phyloP scores from a whole-genome alignment of 345 rosid species.

The Syzygium grande region DNA sequence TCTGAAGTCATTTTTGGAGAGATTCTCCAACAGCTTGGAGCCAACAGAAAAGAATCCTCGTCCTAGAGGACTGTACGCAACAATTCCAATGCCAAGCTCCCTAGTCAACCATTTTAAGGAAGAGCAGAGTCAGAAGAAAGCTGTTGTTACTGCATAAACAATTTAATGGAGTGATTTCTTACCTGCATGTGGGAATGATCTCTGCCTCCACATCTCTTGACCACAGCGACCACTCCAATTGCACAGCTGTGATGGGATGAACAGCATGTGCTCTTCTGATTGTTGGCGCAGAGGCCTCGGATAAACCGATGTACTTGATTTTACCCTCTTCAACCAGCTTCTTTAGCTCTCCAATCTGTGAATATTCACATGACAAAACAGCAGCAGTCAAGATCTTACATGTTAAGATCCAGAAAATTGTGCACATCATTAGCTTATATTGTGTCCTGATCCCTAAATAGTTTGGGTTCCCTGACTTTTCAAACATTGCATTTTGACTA shows the following conservation, averaged over 20 bases:
- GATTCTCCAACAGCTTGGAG: conserved; percentile 38
- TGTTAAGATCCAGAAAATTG: background rate
- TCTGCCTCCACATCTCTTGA: conserved; percentile 71
- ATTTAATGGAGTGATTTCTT: background rate
- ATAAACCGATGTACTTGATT: conserved; percentile 59
- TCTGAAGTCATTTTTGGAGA: conserved; percentile 33
- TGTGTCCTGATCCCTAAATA: background rate
- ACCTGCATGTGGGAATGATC: conserved; percentile 39
- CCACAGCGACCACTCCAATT: conserved; percentile 88
- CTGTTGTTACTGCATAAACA: background rate
- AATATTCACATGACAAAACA: background rate
- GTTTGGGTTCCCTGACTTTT: background rate
- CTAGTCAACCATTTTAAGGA: conserved; percentile 16
- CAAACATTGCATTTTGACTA: background rate
- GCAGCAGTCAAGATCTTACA: background rate
- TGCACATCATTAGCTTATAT: background rate
- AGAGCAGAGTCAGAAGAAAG: background rate
- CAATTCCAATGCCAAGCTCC: conserved; percentile 75
- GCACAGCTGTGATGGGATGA: conserved; percentile 70
- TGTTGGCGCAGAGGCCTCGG: conserved; percentile 80
- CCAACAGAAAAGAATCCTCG: conserved; percentile 62
- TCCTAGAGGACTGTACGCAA: conserved; percentile 65
- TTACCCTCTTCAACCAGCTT: conserved; percentile 73
- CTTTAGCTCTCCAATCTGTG: conserved; percentile 51
- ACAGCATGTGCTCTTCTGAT: conserved; percentile 80